Base-by-base conservation (phyloP, 768 basidiomycete genomes). In the Lactarius trivialis region DNA sequence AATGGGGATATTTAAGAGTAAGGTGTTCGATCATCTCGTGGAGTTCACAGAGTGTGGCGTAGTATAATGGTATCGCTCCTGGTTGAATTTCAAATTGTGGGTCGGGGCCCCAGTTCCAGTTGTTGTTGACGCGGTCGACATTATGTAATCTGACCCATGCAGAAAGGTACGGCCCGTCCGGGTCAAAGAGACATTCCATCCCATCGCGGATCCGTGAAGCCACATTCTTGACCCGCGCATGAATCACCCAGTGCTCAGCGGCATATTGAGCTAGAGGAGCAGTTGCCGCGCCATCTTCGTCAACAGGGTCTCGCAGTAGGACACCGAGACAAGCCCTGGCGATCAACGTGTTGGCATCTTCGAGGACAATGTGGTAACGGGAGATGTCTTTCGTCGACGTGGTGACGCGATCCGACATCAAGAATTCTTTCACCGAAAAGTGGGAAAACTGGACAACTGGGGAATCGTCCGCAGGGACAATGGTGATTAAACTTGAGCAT, bases 21-120 rank as follows among this genome's bases (percentile, higher is more conserved):
- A 48, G 45, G 43, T 21, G 43, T 45, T 45, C 43, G 9, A 45
- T 21, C 24, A 45, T 8, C 11, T 45, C 21, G 7, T 11, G 24
- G 12, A 48, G 14, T 12, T 21, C 45, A 24, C 21, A 24, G 45
- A 14, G 21, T 1, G 45, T 12, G 14, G 12, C 21, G 14, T 24
- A 11, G 45, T 48, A 48, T 15, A 24, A 48, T 24, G 21, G 24
- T 3, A 2, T 12, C 2, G 45, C 45, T 24, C 4, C 24, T 14
- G 45, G 45, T 48, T 24, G 45, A 24, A 48, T 48, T 48, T 14
- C 6, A 12, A 2, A 3, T 3, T n/a, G 4, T 19, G 17, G 7
- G 7, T n/a, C 19, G 0, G 0, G 0, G 15, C 7, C 15, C 17
- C 17, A 39, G 5, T n/a, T n/a, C n/a, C n/a, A n/a, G n/a, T n/a